These are phyloP conservation scores for Yamagishiella unicocca DNA, from an alignment of 139 green algal genomes.

Conservation along the genomic window DNA sequence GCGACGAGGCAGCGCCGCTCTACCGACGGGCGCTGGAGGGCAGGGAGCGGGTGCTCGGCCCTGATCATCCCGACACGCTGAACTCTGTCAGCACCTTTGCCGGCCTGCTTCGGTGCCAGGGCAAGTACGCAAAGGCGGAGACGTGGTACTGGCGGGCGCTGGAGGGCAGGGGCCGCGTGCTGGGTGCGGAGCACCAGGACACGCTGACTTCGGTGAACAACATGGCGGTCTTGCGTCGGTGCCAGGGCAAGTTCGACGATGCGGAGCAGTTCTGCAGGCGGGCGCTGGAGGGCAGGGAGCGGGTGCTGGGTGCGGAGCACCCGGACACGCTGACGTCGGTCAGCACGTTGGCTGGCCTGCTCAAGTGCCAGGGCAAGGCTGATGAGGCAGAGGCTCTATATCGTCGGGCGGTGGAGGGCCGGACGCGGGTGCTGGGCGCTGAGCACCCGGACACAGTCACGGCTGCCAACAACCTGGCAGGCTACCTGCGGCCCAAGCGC, in stretches of 20 bases:
- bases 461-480: too few species aligned
- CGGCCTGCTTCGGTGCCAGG: background rate
- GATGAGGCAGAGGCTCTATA: background rate
- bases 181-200: background rate
- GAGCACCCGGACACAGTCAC: background rate
- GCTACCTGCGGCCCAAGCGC: too few species aligned
- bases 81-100: background rate
- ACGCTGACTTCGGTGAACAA: background rate
- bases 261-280: background rate
- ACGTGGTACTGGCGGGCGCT: background rate
- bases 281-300: background rate
- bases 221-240: background rate
- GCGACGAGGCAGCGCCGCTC: background rate
- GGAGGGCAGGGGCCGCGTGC: background rate
- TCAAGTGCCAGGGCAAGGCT: background rate
- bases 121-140: slow-evolving; percentile 18
- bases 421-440: background rate
- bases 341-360: background rate
- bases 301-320: slow-evolving; percentile 3
- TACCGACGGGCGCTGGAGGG: background rate
- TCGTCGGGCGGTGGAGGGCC: background rate
- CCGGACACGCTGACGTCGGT: background rate
- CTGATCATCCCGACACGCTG: slow-evolving; percentile 4
- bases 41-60: background rate
- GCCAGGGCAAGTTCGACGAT: background rate